Base-by-base conservation (phyloP, 441 rosid genomes). In the Macaranga tanarius region DNA sequence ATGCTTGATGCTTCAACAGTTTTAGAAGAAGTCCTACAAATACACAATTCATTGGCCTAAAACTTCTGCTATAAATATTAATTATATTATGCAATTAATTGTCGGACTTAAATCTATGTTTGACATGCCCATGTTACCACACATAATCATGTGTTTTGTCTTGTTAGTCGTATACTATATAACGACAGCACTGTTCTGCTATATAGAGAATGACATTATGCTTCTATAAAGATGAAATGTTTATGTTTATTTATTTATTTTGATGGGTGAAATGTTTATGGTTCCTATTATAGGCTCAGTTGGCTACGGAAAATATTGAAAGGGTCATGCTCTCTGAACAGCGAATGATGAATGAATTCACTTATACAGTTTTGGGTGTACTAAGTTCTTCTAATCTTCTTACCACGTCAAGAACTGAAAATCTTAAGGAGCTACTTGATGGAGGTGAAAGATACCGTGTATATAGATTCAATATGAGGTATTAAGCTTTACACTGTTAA, bases 401-500 rank as follows among this genome's bases (percentile, higher is more conserved):
- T 72, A 77, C 80, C 58, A 85, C 97, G 61, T 87, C 94, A n/a
- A 85, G 89, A 69, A 84, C 88, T 15, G 87, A 83, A 79, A 81
- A 78, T 82, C 96, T 95, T 52, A 86, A 80, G 78, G 84, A 81
- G 71, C 84, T 95, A 51, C 71, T 89, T 3, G 79, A 86, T 69
- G 91, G 75, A 64, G 74, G 44, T 71, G 92, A 91, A 65, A 89
- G 77, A 62, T 88, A 84, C 23, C 63, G 76, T 69, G 77, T 92
- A 51, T 92, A 92, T 75, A 95, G 82, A 80, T 92, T 92, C 72
- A 83, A 85, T 77, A 74, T 83, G 70, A 90, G 97, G 99, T 91
- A 85, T 69, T 74, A 64, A 58, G 50, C 59, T 69, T 34, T 19
- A n/a, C 40, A 69, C 61, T 73, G 26, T 59, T 34, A 34, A 34